These are phyloP conservation scores for Hypoxylon sp. DNA, from an alignment of 2,329 filamentous ascomycete genomes.

Conservation along the genomic window DNA sequence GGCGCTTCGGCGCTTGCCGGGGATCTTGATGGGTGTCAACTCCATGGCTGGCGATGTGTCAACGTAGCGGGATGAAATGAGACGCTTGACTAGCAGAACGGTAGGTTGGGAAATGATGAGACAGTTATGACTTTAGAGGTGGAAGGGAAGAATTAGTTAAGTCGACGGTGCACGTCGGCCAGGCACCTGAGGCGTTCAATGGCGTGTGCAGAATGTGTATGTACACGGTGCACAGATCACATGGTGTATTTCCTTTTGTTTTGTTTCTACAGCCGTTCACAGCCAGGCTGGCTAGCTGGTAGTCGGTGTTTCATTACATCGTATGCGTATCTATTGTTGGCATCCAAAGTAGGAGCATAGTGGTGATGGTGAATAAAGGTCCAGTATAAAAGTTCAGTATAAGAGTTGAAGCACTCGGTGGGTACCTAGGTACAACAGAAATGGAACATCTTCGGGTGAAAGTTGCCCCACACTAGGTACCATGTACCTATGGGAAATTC, in stretches of 20 bases:
- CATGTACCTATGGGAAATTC: too few species aligned
- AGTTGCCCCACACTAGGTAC: neutral
- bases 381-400: neutral
- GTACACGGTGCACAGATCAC: neutral
- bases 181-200: neutral
- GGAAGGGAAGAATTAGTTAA: neutral
- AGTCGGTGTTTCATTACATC: neutral
- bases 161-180: neutral
- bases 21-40: slow-evolving; percentile 63
- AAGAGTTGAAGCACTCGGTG: neutral
- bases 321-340: neutral
- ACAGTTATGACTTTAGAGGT: neutral
- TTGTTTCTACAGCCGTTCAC: neutral
- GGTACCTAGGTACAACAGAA: slow-evolving; percentile 2
- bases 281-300: neutral
- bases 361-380: neutral
- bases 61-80: neutral
- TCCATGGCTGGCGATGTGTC: slow-evolving; percentile 52
- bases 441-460: slow-evolving; percentile 21
- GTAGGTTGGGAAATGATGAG: neutral
- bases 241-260: neutral
- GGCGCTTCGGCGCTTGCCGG: slow-evolving; percentile 58
- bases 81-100: neutral
- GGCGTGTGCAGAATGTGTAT: neutral
- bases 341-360: neutral